phyloP scores from a whole-genome alignment of 306 rosid species.

The Cucurbita maxima region DNA sequence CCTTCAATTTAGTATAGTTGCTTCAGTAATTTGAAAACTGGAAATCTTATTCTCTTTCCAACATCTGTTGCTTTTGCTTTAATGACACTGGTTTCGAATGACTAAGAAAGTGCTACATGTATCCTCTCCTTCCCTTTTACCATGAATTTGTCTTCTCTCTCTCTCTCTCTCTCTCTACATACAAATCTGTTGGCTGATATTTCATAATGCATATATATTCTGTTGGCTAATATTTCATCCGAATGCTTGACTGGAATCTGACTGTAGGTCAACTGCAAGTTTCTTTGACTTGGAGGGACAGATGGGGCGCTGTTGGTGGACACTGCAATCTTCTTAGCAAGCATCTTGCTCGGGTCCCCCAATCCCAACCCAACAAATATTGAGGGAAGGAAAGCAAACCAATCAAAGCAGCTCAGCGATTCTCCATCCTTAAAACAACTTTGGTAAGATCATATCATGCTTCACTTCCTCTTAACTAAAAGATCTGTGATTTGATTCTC shows the following conservation, averaged over 20 bases:
- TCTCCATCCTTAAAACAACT: background rate
- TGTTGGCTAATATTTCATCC: background rate
- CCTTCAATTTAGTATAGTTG: constrained; percentile 1
- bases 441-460: background rate
- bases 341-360: background rate
- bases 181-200: background rate
- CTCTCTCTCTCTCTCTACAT: background rate
- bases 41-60: background rate
- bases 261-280: background rate
- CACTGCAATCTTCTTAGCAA: background rate
- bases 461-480: background rate
- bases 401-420: background rate
- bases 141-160: background rate
- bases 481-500: no score
- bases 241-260: background rate
- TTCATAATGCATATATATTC: background rate
- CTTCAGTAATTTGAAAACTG: constrained; percentile 12
- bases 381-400: background rate
- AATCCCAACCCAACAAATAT: background rate
- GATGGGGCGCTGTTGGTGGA: background rate
- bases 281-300: background rate
- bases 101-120: background rate
- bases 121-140: background rate
- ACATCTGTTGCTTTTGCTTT: background rate
- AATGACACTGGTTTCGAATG: background rate